Percentiles rank a stretch among this genome's conserved stretches.
Evolutionary conservation across 2,329 filamentous ascomycete species (phyloP).

Genomic region (Passalora sequoiae): DNA sequence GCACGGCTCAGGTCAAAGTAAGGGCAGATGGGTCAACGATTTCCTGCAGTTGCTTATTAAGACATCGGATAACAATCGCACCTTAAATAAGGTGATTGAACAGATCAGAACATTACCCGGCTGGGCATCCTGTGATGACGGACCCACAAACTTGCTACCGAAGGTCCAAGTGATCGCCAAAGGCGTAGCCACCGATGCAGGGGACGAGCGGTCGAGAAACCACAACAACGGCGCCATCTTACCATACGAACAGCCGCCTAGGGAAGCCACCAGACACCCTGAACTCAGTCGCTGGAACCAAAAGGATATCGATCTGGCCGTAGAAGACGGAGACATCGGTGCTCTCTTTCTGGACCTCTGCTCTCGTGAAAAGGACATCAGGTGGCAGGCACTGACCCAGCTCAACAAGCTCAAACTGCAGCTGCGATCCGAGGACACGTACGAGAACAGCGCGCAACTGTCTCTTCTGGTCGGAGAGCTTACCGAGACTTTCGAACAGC

Average conservation of each 20-base stretch:
- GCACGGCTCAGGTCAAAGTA: slow-evolving; percentile 8
- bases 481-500: slow-evolving; percentile 59
- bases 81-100: slow-evolving; percentile 8
- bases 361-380: slow-evolving; percentile 68
- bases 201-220: neutral
- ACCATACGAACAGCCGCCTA: slow-evolving; percentile 34
- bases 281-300: slow-evolving; percentile 60
- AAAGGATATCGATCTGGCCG: slow-evolving; percentile 70
- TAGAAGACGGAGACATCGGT: slow-evolving; percentile 70
- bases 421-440: slow-evolving; percentile 59
- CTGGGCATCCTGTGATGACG: slow-evolving; percentile 4
- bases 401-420: slow-evolving; percentile 58
- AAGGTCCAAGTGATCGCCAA: neutral
- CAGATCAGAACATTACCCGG: neutral
- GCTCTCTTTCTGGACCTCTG: slow-evolving; percentile 69
- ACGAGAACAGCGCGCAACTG: slow-evolving; percentile 70
- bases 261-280: slow-evolving; percentile 41
- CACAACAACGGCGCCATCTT: neutral
- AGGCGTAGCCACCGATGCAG: neutral
- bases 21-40: slow-evolving; percentile 18
- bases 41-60: slow-evolving; percentile 20
- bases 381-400: slow-evolving; percentile 69
- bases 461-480: slow-evolving; percentile 77
- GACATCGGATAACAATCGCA: slow-evolving; percentile 8
- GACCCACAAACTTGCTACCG: neutral